Evolutionary conservation across 2,329 filamentous ascomycete genomes (phyloP), one percentile per base, ranked within the genome.

Genomic region (Fusarium mexicanum): DNA sequence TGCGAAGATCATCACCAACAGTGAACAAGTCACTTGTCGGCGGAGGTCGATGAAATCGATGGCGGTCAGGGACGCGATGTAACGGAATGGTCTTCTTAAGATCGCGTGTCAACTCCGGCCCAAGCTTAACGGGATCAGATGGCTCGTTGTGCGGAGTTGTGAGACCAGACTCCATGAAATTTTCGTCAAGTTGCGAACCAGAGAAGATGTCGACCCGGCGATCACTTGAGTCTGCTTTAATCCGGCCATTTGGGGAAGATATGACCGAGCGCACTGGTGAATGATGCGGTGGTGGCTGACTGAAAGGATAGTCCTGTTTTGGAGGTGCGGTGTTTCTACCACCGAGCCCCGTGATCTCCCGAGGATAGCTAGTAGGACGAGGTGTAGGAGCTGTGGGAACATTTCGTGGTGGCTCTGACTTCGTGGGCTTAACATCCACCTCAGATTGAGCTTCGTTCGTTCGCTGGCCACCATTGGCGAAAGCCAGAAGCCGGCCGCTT

Each of bases 111-210:
- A 78, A 64, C 55, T 78, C 77, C 17, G 73, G 73, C 26, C 59
- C 68, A 16, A 79, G 74, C 46, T 75, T 67, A 48, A 79, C 58
- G 29, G 67, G 67, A 20, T 74, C 77, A 11, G 73, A 77, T 24
- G 71, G 78, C 54, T 82, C 81, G 37, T 81, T 82, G 22, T 76
- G 78, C 20, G 83, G 83, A 20, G 83, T 83, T 17, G 83, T 83
- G 9, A 82, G 71, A 12, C 82, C 80, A 35, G 83, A 84, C 26
- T 81, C 79, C 81, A 84, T 83, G 46, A 84, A 84, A 51, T 79
- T 79, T 16, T 84, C 83, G 18, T 81, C 82, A 10, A 84, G 79
- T 65, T 84, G 81, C 9, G 83, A 84, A 10, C 83, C 83, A 35
- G 77, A 80, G 46, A 84, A 84, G n/a, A 84, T 64, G 16, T 78